These are phyloP conservation scores for Rhizopogon sp. DNA, from an alignment of 768 basidiomycete genomes.

Conservation along the genomic window DNA sequence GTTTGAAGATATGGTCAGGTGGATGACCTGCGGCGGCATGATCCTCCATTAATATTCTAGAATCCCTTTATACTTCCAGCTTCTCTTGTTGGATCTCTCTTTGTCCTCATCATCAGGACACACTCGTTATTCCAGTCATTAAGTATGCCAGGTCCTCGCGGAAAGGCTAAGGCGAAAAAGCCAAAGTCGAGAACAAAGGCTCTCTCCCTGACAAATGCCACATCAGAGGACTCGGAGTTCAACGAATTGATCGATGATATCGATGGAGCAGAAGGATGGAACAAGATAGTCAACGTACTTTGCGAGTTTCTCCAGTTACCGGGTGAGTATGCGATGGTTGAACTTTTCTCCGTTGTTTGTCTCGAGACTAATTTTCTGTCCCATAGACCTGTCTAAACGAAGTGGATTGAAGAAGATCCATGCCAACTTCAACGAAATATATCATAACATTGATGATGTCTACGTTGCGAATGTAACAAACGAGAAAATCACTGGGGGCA, in stretches of 20 bases:
- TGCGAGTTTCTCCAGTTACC: conserved; percentile 51
- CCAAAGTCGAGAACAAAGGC: conserved; percentile 12
- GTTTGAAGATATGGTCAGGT: background rate
- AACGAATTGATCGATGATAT: conserved; percentile 32
- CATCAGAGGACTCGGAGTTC: conserved; percentile 5
- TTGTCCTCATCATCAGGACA: background rate
- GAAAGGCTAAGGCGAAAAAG: conserved; percentile 18
- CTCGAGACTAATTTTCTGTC: conserved; percentile 1
- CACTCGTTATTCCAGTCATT: background rate
- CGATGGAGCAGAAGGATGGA: conserved; percentile 46
- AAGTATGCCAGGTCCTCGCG: conserved; percentile 23
- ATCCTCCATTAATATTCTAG: too few species aligned
- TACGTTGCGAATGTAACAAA: conserved; percentile 39
- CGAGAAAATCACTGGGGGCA: conserved; percentile 47
- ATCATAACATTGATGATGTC: conserved; percentile 42
- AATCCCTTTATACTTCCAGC: background rate
- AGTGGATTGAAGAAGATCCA: conserved; percentile 63
- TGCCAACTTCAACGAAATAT: conserved; percentile 49
- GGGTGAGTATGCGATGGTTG: conserved; percentile 32
- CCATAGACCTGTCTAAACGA: conserved; percentile 47
- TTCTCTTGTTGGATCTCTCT: background rate
- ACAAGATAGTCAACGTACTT: conserved; percentile 38
- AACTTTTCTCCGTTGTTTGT: background rate
- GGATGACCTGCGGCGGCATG: background rate
- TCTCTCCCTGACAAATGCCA: background rate